A percentile compares a stretch with the other conserved stretches of the same genome.
Evolutionary conservation across 345 rosid genomes (phyloP).

Genomic region (Linum usitatissimum): DNA sequence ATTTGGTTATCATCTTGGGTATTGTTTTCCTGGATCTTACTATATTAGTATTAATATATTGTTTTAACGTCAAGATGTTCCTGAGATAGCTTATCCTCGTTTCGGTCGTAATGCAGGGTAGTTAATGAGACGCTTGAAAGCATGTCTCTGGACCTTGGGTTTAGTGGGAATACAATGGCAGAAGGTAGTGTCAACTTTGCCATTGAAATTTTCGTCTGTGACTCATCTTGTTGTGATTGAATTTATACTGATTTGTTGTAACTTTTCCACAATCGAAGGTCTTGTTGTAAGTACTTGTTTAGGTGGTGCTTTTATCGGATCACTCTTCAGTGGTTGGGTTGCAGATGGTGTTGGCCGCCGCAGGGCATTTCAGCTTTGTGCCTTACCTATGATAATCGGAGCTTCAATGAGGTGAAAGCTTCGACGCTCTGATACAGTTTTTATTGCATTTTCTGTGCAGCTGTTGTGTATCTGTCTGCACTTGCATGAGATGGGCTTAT

Average conservation of each 20-base stretch:
- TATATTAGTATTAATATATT: not conserved
- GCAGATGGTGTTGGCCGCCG: slow-evolving; percentile 94
- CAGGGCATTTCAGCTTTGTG: slow-evolving; percentile 80
- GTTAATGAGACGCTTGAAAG: slow-evolving; percentile 90
- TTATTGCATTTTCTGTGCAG: not conserved
- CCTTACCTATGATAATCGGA: slow-evolving; percentile 82
- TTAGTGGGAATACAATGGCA: slow-evolving; percentile 69
- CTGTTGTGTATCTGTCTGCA: not conserved
- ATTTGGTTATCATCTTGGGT: slow-evolving; percentile 94
- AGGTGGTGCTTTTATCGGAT: slow-evolving; percentile 89
- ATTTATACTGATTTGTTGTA: slow-evolving; percentile 12
- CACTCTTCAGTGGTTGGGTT: slow-evolving; percentile 72
- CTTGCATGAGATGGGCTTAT: too few species aligned
- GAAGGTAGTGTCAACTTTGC: slow-evolving; percentile 47
- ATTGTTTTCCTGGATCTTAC: slow-evolving; percentile 13
- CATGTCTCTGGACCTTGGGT: slow-evolving; percentile 75
- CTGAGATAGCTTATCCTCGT: not conserved
- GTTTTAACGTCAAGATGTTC: slow-evolving; percentile 7
- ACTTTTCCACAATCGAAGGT: slow-evolving; percentile 38
- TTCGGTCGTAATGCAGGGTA: slow-evolving; percentile 43
- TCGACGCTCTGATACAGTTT: not conserved
- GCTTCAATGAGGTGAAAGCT: slow-evolving; percentile 60
- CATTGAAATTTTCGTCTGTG: slow-evolving; percentile 1
- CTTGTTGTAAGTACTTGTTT: slow-evolving; percentile 87
- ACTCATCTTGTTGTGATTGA: slow-evolving; percentile 12